Evolutionary conservation across 2,329 filamentous ascomycete genomes (phyloP), one percentile per base, ranked within the genome.

Genomic region (Graphilbum sp.): DNA sequence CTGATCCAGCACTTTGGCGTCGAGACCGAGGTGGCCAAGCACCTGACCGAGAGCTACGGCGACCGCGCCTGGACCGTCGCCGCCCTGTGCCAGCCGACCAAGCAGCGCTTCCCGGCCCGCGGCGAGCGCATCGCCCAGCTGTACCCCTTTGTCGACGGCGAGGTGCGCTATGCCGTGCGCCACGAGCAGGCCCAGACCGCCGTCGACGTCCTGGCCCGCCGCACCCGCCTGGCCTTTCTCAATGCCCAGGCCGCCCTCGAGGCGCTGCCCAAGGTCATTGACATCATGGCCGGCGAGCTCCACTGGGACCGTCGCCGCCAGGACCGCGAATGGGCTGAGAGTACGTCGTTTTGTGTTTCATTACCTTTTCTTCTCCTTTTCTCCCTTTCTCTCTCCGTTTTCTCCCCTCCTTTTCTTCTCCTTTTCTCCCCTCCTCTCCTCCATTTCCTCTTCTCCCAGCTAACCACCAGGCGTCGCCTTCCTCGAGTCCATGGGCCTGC

Each of bases 171-270:
- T 54, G 85, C 85, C 19, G 75, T 93, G 31, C 68, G 77, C 36
- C 79, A 93, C 57, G 88, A 95, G 61, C 92, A 92, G 52, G 88
- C 88, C 4, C 83, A 93, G 57, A 92, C 84, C 3, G 84, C 85
- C 2, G 79, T 87, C 15, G 87, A 95, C 53, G 80, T 95, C 12
- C 65, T 95, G 34, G 87, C 86, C 3, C 72, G 88, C 42, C 70
- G 87, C 44, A 95, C 82, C 31, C 69, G 88, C 40, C 62, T 95
- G 40, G 82, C 86, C 9, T 96, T 95, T 63, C 61, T 95, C 47
- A 94, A 94, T 54, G 86, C 86, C 5, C 84, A 94, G 57, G 87
- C 87, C 11, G 79, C 86, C 1, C 72, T 94, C 10, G 85, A 94
- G 59, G 79, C 85, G 2, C 67, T 94, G 34, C 87, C 88, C 5